Conservation (phyloP, 495 filamentous ascomycete genomes). For the Ramalina intermedia region DNA sequence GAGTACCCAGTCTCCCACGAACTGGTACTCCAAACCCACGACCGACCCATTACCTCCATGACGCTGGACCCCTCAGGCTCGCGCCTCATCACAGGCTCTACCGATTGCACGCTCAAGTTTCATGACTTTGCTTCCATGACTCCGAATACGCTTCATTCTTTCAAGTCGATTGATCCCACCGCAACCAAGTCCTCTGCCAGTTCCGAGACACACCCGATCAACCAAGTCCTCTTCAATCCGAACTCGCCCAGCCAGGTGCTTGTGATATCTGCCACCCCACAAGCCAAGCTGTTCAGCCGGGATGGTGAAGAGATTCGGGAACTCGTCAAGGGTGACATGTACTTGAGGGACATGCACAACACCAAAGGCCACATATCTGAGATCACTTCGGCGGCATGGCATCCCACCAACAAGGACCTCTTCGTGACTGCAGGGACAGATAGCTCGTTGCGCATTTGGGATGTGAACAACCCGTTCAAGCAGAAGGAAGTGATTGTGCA, state of each 20-base stretch:
- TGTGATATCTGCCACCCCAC: conserved; percentile 71
- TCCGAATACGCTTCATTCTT: conserved; percentile 79
- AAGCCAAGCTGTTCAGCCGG: conserved; percentile 75
- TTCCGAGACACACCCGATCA: conserved; percentile 73
- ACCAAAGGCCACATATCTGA: conserved; percentile 93
- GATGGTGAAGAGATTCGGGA: conserved; percentile 76
- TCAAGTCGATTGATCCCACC: conserved; percentile 82
- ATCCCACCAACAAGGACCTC: conserved; percentile 64
- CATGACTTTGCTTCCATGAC: conserved; percentile 96
- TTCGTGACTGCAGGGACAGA: conserved; percentile 87
- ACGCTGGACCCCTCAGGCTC: conserved; percentile 75
- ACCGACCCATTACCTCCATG: conserved; percentile 69
- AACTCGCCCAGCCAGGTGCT: conserved; percentile 67
- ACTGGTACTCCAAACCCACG: conserved; percentile 80
- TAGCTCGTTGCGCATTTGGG: conserved; percentile 91
- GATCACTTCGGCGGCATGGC: conserved; percentile 76
- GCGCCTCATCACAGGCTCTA: conserved; percentile 74
- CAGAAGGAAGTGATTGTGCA: conserved; percentile 92
- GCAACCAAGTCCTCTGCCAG: conserved; percentile 55
- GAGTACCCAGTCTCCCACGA: conserved; percentile 92
- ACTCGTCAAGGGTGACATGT: conserved; percentile 96
- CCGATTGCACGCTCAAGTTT: conserved; percentile 79
- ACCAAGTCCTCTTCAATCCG: conserved; percentile 77
- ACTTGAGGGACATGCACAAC: conserved; percentile 86
- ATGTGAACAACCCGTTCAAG: conserved; percentile 69